phyloP scores from a whole-genome alignment of 495 filamentous ascomycete species.

The Schizothecium vesticola region DNA sequence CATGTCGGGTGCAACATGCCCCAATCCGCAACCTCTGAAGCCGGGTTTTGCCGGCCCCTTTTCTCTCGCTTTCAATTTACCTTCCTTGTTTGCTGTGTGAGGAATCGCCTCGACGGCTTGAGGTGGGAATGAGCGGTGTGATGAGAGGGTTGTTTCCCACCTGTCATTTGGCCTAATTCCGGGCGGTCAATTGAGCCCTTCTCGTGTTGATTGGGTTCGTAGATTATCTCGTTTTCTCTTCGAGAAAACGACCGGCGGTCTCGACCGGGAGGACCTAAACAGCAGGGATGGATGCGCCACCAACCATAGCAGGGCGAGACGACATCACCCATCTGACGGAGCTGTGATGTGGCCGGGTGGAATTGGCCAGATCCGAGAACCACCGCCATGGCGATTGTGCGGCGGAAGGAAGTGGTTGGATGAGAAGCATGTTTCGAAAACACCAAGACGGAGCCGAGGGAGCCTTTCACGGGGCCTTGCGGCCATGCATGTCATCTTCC shows the following conservation, averaged over 20 bases:
- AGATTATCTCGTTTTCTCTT: slow-evolving; percentile 9
- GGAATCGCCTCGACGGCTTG: not conserved
- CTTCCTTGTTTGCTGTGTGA: not conserved
- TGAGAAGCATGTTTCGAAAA: not conserved
- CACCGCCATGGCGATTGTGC: not conserved
- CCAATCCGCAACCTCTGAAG: not conserved
- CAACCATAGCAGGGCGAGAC: not conserved
- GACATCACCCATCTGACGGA: not conserved
- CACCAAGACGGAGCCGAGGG: not conserved
- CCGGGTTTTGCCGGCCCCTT: not conserved
- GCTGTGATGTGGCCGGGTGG: slow-evolving; percentile 18
- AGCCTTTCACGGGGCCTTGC: slow-evolving; percentile 5
- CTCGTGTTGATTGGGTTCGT: slow-evolving; percentile 9
- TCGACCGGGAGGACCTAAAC: not conserved
- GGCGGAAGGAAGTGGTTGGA: not conserved
- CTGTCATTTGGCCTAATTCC: not conserved
- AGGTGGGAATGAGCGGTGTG: slow-evolving; percentile 1
- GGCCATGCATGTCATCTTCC: slow-evolving; percentile 8
- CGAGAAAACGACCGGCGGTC: not conserved
- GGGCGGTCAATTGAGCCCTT: not conserved
- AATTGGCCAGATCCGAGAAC: not conserved
- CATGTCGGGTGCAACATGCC: not conserved
- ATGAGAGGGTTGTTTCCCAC: not conserved
- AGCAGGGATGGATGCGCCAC: not conserved
- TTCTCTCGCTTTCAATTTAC: not conserved